Base-by-base conservation (phyloP, 2,329 filamentous ascomycete species). In the Pseudocercospora pini-densiflorae region DNA sequence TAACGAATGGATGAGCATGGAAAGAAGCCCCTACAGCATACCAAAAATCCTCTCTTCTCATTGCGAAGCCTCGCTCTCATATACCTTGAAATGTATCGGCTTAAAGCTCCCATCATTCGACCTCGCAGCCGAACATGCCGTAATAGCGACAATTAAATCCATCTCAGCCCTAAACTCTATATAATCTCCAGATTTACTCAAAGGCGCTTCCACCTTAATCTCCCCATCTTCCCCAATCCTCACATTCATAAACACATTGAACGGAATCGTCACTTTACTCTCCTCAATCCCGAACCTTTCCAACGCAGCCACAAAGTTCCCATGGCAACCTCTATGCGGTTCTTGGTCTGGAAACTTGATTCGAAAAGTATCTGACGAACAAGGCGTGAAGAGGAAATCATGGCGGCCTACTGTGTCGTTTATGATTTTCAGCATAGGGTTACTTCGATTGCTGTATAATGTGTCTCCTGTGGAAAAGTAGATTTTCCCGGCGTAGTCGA, bases 201-300 rank as follows among this genome's bases (percentile, higher is more conserved):
- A 68, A 10, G 72, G 72, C n/a, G 72, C 70, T 23, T 70, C 24
- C 14, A 75, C 71, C 36, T 64, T 71, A 45, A 75, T 59, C 40
- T 68, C 66, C 10, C 71, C 72, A 12, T 69, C 72, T 19, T 67
- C 43, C 3, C 68, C 70, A n/a, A 75, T 62, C 23, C 68, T 66
- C 14, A 75, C 72, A 27, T 75, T 72, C 73, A 75, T 75, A 47
- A 75, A 74, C 59, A 71, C 73, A 36, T 74, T 74, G 64, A 75
- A 73, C 2, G 73, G 69, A 36, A 65, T 70, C 23, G 73, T 72
- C 12, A 73, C 71, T 9, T 67, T 61, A 47, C 73, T 72, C 24
- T 71, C 62, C 3, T 59, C 51, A 23, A 73, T 71, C 19, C 71
- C 70, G 36, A 62, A 71, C 16, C 43, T 54, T 47, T 64, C 45